phyloP scores from a whole-genome alignment of 176 grass and related monocot species.

The Phoenix roebelenii region DNA sequence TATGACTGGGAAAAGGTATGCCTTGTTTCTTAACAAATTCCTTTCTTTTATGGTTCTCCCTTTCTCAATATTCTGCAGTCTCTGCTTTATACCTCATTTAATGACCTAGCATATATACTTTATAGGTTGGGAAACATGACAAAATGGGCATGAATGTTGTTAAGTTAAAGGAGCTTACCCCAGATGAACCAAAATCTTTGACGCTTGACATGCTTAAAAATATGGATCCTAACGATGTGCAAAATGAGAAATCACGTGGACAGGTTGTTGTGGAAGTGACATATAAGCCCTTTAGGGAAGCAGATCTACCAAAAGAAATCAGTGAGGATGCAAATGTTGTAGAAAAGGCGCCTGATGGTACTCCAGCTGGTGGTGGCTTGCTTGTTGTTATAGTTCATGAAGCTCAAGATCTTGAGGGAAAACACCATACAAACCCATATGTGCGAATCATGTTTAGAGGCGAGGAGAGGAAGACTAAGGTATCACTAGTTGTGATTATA shows the following conservation, averaged over 20 bases:
- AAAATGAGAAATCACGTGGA: conserved; percentile 75
- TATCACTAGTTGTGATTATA: conserved; percentile 2
- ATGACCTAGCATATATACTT: no score
- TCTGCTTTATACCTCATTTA: no score
- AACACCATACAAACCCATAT: conserved; percentile 89
- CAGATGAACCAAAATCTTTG: conserved; percentile 49
- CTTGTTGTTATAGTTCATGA: conserved; percentile 73
- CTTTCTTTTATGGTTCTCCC: no score
- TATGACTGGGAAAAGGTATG: conserved; percentile 89
- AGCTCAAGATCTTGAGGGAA: conserved; percentile 86
- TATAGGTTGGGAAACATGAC: conserved; percentile 74
- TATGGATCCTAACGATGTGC: conserved; percentile 51
- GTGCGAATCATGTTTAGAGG: conserved; percentile 68
- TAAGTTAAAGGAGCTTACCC: conserved; percentile 46
- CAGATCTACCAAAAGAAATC: conserved; percentile 39
- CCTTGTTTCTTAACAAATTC: not conserved
- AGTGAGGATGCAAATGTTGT: conserved; percentile 23
- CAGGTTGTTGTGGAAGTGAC: conserved; percentile 55
- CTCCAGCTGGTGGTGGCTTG: conserved; percentile 69
- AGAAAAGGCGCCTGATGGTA: conserved; percentile 52
- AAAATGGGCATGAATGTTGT: conserved; percentile 77
- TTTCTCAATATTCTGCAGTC: no score
- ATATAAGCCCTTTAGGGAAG: conserved; percentile 89
- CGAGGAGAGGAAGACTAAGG: conserved; percentile 88
- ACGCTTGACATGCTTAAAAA: conserved; percentile 77